Evolutionary conservation across 139 green algal species (phyloP).

Genomic region (Volvox africanus): DNA sequence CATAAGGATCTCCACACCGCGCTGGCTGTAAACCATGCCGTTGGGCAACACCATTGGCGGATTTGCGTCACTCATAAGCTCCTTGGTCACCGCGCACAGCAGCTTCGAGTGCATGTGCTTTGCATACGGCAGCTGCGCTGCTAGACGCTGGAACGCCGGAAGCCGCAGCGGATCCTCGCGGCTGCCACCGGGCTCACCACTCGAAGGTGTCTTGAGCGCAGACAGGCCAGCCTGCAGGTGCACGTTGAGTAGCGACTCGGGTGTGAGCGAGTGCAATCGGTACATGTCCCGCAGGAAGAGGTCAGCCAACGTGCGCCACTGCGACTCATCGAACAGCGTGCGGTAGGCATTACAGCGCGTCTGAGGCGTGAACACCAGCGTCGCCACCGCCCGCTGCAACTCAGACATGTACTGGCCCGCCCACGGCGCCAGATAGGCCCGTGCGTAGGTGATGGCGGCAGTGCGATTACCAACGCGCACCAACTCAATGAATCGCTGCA

Average conservation of each 20-base stretch:
- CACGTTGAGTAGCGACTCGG: slow-evolving; percentile 78
- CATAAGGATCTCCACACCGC: slow-evolving; percentile 64
- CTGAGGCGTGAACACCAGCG: slow-evolving; percentile 77
- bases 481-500: slow-evolving; percentile 95
- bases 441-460: slow-evolving; percentile 87
- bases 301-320: slow-evolving; percentile 78
- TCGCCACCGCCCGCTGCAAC: slow-evolving; percentile 88
- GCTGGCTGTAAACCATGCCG: slow-evolving; percentile 62
- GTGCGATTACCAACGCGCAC: slow-evolving; percentile 73
- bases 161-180: slow-evolving; percentile 86
- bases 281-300: slow-evolving; percentile 87
- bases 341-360: background rate
- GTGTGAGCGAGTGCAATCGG: slow-evolving; percentile 83
- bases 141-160: slow-evolving; percentile 79
- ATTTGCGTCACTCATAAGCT: slow-evolving; percentile 94
- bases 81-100: slow-evolving; percentile 85
- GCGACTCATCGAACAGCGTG: slow-evolving; percentile 25
- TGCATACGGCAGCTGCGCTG: slow-evolving; percentile 82
- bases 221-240: slow-evolving; percentile 90
- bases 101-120: slow-evolving; percentile 92
- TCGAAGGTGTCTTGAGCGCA: slow-evolving; percentile 85
- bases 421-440: slow-evolving; percentile 82
- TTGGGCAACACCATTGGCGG: slow-evolving; percentile 93
- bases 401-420: slow-evolving; percentile 76
- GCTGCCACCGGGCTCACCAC: slow-evolving; percentile 63